Base-by-base conservation (phyloP, 805 yeast genomes). In the Sugiyamaella mastotermitis region DNA sequence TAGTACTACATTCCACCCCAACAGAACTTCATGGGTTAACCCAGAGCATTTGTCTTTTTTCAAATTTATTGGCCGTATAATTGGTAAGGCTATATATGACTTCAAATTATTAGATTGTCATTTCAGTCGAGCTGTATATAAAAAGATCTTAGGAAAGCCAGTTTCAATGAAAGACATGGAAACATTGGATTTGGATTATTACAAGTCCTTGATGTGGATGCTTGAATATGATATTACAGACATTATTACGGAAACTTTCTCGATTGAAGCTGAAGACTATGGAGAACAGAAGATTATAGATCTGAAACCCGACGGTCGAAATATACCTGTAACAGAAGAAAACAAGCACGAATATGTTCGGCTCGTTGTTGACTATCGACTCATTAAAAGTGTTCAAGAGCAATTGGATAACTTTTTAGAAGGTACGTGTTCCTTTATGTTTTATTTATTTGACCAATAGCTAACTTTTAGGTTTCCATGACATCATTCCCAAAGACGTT, bases 201-300 rank as follows among this genome's bases (percentile, higher is more conserved):
- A 82, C 64, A 90, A 88, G 59, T 85, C 96, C 1, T 64, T 92
- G 52, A 72, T 80, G 54, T 92, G 98, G 98, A 92, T 92, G 83
- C 65, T 92, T 38, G 95, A 90, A 51, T 92, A 92, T 62, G 96
- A 92, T 61, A 90, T 92, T 37, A 90, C 97, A 0, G 97, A 88
- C 59, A 80, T 92, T 26, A 84, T 92, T 41, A 87, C 86, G 16
- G 98, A 92, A 58, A 90, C 94, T 5, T 92, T 92, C 57, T 81
- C 95, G 8, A 85, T 92, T 16, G 97, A 87, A 50, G 75, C 92
- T 1, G 95, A 87, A 55, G 96, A 87, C 53, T 90, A 83, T 54
- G 97, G 97, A 40, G 95, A 83, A 52, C 87, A 79, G 51, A 83
- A 83, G 55, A 65, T 76, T 9, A 75, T 88, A 47, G 97, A 92